These are phyloP conservation scores for Rhizopus delemar DNA, from an alignment of 371 early-diverging fungal genomes.

Conservation along the genomic window DNA sequence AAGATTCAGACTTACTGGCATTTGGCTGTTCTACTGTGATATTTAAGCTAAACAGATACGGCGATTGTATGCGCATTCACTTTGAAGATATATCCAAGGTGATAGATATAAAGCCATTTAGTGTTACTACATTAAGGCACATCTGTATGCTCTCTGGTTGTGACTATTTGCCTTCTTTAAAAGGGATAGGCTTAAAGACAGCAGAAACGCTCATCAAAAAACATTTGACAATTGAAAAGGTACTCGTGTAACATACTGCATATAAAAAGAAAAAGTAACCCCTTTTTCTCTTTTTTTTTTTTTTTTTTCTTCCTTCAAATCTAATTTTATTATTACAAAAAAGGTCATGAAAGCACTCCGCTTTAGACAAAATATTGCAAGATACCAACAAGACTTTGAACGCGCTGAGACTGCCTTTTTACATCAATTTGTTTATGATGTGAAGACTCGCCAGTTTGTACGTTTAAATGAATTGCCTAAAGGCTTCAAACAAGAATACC, in stretches of 20 bases:
- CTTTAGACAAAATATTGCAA: background rate
- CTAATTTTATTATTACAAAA: background rate
- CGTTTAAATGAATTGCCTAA: conserved; percentile 61
- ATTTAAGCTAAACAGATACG: conserved; percentile 75
- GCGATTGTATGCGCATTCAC: conserved; percentile 65
- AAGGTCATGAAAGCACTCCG: background rate
- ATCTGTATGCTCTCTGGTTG: conserved; percentile 96
- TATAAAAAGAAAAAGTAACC: background rate
- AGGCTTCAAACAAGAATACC: conserved; percentile 11
- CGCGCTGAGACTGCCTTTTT: conserved; percentile 79
- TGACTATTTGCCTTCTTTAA: conserved; percentile 86
- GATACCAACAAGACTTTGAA: conserved; percentile 48
- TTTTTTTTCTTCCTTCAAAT: background rate
- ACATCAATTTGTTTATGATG: conserved; percentile 83
- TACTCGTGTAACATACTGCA: conserved; percentile 5
- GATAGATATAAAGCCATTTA: background rate
- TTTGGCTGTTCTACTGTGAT: conserved; percentile 89
- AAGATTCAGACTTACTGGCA: conserved; percentile 96
- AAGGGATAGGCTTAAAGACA: conserved; percentile 85
- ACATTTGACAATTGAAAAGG: conserved; percentile 45
- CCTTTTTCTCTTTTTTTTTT: background rate
- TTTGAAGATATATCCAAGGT: background rate
- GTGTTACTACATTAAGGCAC: conserved; percentile 4
- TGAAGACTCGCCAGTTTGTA: conserved; percentile 40
- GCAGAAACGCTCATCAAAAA: conserved; percentile 66